Conservation (phyloP, 164 flowering plant species). For the Platanus orientalis region DNA sequence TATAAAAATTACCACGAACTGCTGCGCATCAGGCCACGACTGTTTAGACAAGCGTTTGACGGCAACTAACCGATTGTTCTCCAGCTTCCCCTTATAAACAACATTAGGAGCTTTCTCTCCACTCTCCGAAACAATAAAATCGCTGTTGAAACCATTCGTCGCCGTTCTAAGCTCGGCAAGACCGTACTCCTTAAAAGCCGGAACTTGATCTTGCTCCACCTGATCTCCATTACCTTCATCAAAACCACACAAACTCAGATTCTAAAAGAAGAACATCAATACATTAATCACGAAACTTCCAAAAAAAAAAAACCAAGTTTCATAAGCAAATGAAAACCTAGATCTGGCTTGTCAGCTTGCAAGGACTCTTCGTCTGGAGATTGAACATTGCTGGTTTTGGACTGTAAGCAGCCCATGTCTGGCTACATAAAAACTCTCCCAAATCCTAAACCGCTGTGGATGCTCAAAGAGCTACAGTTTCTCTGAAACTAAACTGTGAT, state of each 20-base stretch:
- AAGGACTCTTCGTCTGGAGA: conserved; percentile 55
- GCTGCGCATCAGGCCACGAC: conserved; percentile 85
- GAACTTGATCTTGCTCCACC: conserved; percentile 39
- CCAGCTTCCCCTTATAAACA: conserved; percentile 62
- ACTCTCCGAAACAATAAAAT: conserved; percentile 70
- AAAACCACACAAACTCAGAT: background rate
- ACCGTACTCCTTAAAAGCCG: conserved; percentile 52
- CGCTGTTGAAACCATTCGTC: conserved; percentile 61
- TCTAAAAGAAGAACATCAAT: background rate
- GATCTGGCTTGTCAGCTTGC: conserved; percentile 44
- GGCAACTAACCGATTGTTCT: conserved; percentile 49
- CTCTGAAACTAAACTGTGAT: background rate
- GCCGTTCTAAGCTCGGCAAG: conserved; percentile 56
- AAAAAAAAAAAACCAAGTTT: background rate
- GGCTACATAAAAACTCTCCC: background rate
- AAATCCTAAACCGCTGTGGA: conserved; percentile 15
- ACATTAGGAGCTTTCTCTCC: conserved; percentile 88
- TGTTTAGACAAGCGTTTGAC: conserved; percentile 67
- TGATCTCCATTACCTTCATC: conserved; percentile 34
- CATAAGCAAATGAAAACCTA: conserved; percentile 28
- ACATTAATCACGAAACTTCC: background rate
- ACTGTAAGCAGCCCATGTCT: conserved; percentile 74
- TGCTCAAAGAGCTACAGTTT: background rate
- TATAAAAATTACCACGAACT: conserved; percentile 43
- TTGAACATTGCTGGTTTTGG: conserved; percentile 63